Conservation (phyloP, 768 basidiomycete species). For the Serendipita sp. region DNA sequence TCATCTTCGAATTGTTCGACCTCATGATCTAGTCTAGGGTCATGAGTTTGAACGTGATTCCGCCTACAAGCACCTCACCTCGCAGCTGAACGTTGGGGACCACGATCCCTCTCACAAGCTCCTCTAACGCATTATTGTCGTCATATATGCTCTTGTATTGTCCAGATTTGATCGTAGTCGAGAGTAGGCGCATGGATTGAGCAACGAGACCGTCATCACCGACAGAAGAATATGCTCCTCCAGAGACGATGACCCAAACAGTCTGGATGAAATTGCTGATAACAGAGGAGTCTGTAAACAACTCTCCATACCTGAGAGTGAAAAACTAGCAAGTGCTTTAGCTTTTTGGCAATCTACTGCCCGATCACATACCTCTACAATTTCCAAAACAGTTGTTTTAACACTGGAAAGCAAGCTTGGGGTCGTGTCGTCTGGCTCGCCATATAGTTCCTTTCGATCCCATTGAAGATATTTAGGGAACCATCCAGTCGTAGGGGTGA, state of each 20-base stretch:
- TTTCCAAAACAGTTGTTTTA: constrained; percentile 79
- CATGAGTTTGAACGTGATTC: not conserved
- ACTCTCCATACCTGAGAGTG: constrained; percentile 69
- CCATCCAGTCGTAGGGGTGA: constrained; percentile 39
- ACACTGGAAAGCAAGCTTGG: constrained; percentile 82
- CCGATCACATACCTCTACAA: constrained; percentile 51
- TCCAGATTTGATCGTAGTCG: constrained; percentile 79
- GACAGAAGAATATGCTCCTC: constrained; percentile 16
- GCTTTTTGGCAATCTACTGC: not conserved
- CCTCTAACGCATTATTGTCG: not conserved
- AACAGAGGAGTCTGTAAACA: constrained; percentile 43
- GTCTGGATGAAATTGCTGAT: constrained; percentile 64
- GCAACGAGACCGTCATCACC: constrained; percentile 51
- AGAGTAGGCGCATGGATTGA: constrained; percentile 79
- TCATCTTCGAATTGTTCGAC: constrained; percentile 84
- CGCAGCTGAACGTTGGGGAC: constrained; percentile 84
- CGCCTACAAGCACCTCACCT: constrained; percentile 19
- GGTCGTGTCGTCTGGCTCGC: constrained; percentile 67
- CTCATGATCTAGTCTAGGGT: constrained; percentile 45
- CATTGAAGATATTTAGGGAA: constrained; percentile 70
- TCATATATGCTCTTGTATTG: constrained; percentile 40
- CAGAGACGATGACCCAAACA: constrained; percentile 80
- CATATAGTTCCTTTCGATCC: constrained; percentile 51
- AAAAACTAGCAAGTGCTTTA: constrained; percentile 36
- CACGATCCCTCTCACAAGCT: constrained; percentile 73